These are phyloP conservation scores for Colletotrichum nymphaeae DNA, from an alignment of 2,329 filamentous ascomycete genomes.

Conservation along the genomic window DNA sequence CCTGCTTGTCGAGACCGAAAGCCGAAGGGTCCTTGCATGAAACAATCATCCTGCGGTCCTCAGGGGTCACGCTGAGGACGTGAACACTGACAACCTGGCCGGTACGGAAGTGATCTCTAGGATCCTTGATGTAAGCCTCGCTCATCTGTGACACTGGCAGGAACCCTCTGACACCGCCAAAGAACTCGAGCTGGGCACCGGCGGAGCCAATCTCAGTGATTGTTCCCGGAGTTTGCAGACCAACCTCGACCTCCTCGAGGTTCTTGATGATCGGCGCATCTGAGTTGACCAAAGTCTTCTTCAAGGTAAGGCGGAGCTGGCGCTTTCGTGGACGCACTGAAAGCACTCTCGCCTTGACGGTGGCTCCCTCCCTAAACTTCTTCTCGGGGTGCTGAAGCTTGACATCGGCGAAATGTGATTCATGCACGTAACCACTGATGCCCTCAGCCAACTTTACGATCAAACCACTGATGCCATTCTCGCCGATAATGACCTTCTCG, in stretches of 20 bases:
- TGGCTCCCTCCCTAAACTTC: conserved; percentile 90
- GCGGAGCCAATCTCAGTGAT: conserved; percentile 82
- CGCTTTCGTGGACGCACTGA: conserved; percentile 81
- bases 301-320: conserved; percentile 87
- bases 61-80: conserved; percentile 82
- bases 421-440: conserved; percentile 88
- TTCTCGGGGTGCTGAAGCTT: conserved; percentile 92
- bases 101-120: conserved; percentile 86
- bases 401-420: conserved; percentile 89
- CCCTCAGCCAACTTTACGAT: conserved; percentile 87
- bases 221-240: conserved; percentile 85
- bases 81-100: conserved; percentile 95
- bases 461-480: conserved; percentile 82
- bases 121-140: conserved; percentile 92
- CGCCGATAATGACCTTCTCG: conserved; percentile 84
- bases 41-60: conserved; percentile 79
- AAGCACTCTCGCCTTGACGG: conserved; percentile 86
- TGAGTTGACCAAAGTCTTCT: conserved; percentile 94
- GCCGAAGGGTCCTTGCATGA: conserved; percentile 91
- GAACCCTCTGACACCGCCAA: conserved; percentile 84
- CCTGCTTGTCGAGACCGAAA: conserved; percentile 80
- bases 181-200: conserved; percentile 94
- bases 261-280: conserved; percentile 83
- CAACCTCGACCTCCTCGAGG: conserved; percentile 79
- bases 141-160: conserved; percentile 97